Evolutionary conservation across 176 grass and related monocot genomes (phyloP).

Genomic region (Calamus simplicifolius): DNA sequence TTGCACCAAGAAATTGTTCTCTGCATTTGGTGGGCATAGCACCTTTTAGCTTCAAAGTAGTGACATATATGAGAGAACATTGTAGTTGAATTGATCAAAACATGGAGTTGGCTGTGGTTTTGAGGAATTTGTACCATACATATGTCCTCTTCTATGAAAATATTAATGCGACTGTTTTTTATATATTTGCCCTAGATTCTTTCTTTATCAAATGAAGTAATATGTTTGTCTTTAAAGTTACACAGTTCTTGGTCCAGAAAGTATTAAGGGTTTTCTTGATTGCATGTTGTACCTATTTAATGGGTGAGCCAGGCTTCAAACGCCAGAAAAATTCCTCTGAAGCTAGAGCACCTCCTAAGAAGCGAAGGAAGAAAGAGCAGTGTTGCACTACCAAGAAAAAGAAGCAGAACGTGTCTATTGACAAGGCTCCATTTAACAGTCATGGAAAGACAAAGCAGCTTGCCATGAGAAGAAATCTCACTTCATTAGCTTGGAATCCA

Average conservation of each 20-base stretch:
- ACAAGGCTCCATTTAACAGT: not conserved
- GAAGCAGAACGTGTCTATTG: not conserved
- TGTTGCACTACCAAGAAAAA: not conserved
- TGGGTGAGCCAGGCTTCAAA: constrained; percentile 17
- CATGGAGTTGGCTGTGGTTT: no score
- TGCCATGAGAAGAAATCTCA: not conserved
- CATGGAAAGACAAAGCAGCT: not conserved
- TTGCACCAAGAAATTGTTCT: no score
- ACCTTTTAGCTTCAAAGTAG: no score
- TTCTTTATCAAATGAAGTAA: not conserved
- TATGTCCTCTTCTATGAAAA: no score
- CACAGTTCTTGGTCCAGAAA: not conserved
- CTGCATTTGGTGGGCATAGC: no score
- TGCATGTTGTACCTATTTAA: constrained; percentile 3
- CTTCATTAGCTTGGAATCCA: not conserved
- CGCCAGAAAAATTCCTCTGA: constrained; percentile 16
- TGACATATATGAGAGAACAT: no score
- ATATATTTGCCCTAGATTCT: no score
- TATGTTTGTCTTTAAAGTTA: not conserved
- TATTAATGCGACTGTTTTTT: no score
- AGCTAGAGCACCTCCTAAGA: constrained; percentile 23
- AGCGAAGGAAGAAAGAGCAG: constrained; percentile 20
- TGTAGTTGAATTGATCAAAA: no score
- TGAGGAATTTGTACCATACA: no score
- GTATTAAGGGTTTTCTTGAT: not conserved